Evolutionary conservation across 2,329 filamentous ascomycete genomes (phyloP).

Genomic region (Penicillium griseofulvum): DNA sequence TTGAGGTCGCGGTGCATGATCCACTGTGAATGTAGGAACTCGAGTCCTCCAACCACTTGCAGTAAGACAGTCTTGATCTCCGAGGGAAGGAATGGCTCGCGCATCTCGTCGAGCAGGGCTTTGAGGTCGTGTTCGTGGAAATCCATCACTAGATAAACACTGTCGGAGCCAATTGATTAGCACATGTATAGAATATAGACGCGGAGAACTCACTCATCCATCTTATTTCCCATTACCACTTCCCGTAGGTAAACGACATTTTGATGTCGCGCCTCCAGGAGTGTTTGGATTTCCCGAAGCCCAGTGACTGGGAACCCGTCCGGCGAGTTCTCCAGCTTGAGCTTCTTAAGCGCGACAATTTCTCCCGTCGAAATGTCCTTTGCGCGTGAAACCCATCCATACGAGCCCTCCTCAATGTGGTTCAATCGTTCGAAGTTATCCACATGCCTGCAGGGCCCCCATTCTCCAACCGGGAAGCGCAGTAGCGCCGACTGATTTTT

Average conservation of each 20-base stretch:
- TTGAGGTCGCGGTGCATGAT: slow-evolving; percentile 94
- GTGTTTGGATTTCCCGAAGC: slow-evolving; percentile 86
- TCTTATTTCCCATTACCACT: slow-evolving; percentile 71
- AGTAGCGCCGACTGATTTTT: slow-evolving; percentile 58
- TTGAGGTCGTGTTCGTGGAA: slow-evolving; percentile 97
- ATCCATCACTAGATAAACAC: slow-evolving; percentile 91
- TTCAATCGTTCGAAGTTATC: slow-evolving; percentile 91
- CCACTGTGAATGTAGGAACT: slow-evolving; percentile 84
- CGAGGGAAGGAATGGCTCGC: slow-evolving; percentile 85
- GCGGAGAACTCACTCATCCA: slow-evolving; percentile 53
- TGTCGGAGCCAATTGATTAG: slow-evolving; percentile 36
- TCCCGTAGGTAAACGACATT: slow-evolving; percentile 83
- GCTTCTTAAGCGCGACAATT: slow-evolving; percentile 86
- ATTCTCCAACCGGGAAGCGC: slow-evolving; percentile 66
- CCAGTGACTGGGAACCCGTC: slow-evolving; percentile 92
- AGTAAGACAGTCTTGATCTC: slow-evolving; percentile 87
- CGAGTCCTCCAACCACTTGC: slow-evolving; percentile 76
- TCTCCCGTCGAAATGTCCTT: slow-evolving; percentile 69
- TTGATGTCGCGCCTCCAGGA: slow-evolving; percentile 73
- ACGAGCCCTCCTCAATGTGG: slow-evolving; percentile 95
- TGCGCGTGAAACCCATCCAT: slow-evolving; percentile 89
- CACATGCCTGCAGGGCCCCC: slow-evolving; percentile 72
- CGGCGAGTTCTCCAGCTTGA: slow-evolving; percentile 77
- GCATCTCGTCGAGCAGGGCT: slow-evolving; percentile 88
- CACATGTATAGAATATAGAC: background rate